Evolutionary conservation across 176 grass and related monocot genomes (phyloP).

Genomic region (Oryza rufipogon): DNA sequence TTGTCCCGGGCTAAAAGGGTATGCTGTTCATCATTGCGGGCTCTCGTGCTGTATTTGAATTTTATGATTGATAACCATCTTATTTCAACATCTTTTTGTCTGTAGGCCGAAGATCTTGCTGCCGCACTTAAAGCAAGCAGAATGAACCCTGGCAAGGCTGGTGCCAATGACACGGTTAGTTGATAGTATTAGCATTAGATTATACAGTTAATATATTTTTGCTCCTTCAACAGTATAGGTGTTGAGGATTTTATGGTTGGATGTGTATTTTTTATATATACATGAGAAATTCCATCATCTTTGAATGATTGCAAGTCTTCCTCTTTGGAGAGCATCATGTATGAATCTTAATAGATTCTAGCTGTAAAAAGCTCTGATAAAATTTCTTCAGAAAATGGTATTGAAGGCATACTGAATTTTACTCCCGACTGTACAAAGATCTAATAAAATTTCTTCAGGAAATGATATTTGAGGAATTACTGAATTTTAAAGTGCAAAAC

Average conservation of each 20-base stretch:
- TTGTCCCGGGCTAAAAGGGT: constrained; percentile 81
- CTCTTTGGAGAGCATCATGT: not conserved
- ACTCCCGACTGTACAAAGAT: not conserved
- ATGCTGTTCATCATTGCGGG: constrained; percentile 17
- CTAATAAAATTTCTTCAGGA: not conserved
- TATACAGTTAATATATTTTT: constrained; percentile 9
- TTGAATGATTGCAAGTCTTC: constrained; percentile 4
- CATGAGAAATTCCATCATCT: not conserved
- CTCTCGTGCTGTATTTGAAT: not conserved
- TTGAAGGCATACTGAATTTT: not conserved
- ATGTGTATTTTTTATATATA: constrained; percentile 18
- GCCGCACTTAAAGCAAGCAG: constrained; percentile 72
- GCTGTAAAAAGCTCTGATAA: not conserved
- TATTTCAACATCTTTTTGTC: constrained; percentile 23
- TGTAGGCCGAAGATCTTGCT: constrained; percentile 92
- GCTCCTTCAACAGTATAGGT: not conserved
- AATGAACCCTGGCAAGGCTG: constrained; percentile 58
- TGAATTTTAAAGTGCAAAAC: not conserved
- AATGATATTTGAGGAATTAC: not conserved
- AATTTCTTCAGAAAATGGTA: constrained; percentile 3
- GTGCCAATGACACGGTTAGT: constrained; percentile 63
- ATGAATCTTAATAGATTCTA: not conserved
- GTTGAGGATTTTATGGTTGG: constrained; percentile 11
- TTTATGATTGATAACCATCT: not conserved
- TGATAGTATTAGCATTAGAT: constrained; percentile 18